Conservation (phyloP, 441 rosid genomes). For the Arabidopsis hybrid region DNA sequence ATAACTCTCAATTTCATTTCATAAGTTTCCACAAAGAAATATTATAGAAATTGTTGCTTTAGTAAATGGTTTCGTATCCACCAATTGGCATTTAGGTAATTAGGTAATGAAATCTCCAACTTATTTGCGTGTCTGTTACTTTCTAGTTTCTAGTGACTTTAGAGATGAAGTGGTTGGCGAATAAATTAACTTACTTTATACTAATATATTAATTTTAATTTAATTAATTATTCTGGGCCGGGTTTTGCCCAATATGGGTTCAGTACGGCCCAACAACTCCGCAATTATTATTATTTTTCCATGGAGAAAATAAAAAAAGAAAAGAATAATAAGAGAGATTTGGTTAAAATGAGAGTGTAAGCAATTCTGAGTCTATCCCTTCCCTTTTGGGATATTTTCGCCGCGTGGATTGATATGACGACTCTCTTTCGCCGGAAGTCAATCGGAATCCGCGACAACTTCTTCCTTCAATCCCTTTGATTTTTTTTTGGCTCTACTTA, state of each 20-base stretch:
- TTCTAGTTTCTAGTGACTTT: not conserved
- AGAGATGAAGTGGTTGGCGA: conserved; percentile 16
- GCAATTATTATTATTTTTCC: not conserved
- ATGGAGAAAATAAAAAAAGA: not conserved
- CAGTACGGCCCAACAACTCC: conserved; percentile 23
- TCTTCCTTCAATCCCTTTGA: conserved; percentile 12
- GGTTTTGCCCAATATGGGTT: not conserved
- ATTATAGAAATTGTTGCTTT: conserved; percentile 6
- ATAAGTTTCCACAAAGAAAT: not conserved
- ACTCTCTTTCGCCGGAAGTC: conserved; percentile 46
- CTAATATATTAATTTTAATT: too few relatives aligned
- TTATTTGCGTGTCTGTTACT: conserved; percentile 8
- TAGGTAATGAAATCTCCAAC: not conserved
- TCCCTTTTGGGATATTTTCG: conserved; percentile 47
- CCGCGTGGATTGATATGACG: conserved; percentile 44
- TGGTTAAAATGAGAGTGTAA: not conserved
- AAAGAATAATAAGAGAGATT: not conserved
- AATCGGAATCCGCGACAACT: conserved; percentile 39
- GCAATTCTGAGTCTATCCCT: conserved; percentile 40
- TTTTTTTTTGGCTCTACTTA: not conserved
- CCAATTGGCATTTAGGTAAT: not conserved
- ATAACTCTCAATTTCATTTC: not conserved
- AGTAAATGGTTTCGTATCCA: not conserved
- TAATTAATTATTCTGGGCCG: conserved; percentile 4
- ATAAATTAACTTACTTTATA: not conserved